Base-by-base conservation (phyloP, 2,329 filamentous ascomycete species). In the Fusarium sp. region DNA sequence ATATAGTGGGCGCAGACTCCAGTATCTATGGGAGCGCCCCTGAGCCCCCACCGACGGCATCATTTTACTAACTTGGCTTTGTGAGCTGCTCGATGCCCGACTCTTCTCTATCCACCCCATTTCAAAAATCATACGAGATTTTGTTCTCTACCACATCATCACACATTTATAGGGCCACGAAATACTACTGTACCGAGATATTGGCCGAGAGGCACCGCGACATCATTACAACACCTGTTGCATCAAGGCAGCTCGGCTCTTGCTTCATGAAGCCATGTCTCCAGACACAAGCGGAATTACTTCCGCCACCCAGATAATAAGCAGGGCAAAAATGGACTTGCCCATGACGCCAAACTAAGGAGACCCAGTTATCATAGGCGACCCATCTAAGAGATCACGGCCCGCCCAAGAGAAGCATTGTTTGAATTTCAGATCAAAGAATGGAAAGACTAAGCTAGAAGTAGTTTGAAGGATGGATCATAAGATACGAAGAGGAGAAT, bases 221-320 rank as follows among this genome's bases (percentile, higher is more conserved):
- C 64, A 74, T 28, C 62, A 75, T 23, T 75, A 70, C 40, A 63
- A 75, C 1, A 73, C 74, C 64, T 73, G 66, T 40, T 73, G 70
- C 47, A 69, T 75, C n/a, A 66, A 73, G 56, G 55, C 55, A 6
- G 61, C 61, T 23, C 23, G 61, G 53, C 56, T 31, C 43, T 57
- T 58, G 2, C 16, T 15, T 51, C 18, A 55, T 31, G 58, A 61
- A 23, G 18, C 28, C 9, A 23, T 23, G 36, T 59, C 63, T 40
- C 58, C 53, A 13, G 47, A 37, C 30, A 44, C 31, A 51, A 55
- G 60, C 31, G 60, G 46, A 39, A 54, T 50, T 31, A 59, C 60
- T 30, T 60, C 55, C 3, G 59, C 51, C 16, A 60, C n/a, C n/a
- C 23, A 27, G 13, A 64, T 57, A 12, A 46, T 53, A 4, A 36